Base-by-base conservation (phyloP, 257 asterid species). In the Catharanthus roseus region DNA sequence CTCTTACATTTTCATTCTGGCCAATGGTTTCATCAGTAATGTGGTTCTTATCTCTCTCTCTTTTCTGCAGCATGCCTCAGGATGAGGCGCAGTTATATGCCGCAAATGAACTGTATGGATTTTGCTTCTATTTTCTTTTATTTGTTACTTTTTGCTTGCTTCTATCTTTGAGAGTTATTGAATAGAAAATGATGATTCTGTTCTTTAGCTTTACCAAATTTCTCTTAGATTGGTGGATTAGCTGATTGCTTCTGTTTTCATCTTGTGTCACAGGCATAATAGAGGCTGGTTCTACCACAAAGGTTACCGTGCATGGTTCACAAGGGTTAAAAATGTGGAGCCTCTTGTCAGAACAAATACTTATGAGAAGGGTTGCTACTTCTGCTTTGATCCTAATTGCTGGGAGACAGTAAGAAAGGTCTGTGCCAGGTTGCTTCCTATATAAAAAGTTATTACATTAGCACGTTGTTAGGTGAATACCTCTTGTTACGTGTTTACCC, bases 281-380 rank as follows among this genome's bases (percentile, higher is more conserved):
- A 85, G 96, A 79, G 95, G 95, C 28, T 92, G 98, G 98, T 87
- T 88, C 74, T 92, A 84, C 79, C 98, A 90, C 74, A 87, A 72
- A 79, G 97, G 87, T 64, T 83, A 74, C 42, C 89, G 87, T 26
- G 69, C 80, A 69, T 92, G 98, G 98, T 83, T 90, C 62, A 83
- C 68, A 9, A 82, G 90, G 82, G 87, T 75, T 47, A 82, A 83
- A 81, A 86, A 83, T 67, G 71, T 85, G 84, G 96, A 86, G 70
- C 98, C 95, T 67, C 87, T 82, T 38, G 90, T 78, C 58, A 87
- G 89, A 82, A 82, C 91, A 21, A 82, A 68, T 70, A 80, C 77
- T 42, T 82, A 86, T 23, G 98, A 92, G 80, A 82, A 95, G 77
- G 96, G 96, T 26, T 77, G 84, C 81, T 92, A 86, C 80, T 39